Conservation (phyloP, 352 stramenopile genomes). For the Globisporangium rhizosaccharum region DNA sequence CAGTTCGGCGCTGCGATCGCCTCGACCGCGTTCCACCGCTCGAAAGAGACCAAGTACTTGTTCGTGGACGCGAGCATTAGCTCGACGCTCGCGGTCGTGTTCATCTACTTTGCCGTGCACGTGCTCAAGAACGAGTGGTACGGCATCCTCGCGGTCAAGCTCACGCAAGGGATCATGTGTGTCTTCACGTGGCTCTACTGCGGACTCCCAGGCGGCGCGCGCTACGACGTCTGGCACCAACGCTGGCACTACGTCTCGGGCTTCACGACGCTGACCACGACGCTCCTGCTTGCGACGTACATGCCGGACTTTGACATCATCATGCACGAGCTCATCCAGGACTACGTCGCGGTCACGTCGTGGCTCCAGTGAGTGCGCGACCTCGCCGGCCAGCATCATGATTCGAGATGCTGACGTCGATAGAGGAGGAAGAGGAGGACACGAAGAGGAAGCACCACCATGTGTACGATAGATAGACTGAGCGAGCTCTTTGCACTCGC, state of each 20-base stretch:
- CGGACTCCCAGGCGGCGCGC: slow-evolving; percentile 56
- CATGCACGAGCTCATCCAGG: slow-evolving; percentile 66
- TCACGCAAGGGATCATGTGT: slow-evolving; percentile 45
- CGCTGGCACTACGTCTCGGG: slow-evolving; percentile 82
- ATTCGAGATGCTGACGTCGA: neutral
- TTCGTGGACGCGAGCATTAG: slow-evolving; percentile 75
- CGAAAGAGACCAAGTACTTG: slow-evolving; percentile 80
- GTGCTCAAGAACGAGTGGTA: slow-evolving; percentile 72
- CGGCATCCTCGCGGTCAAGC: slow-evolving; percentile 63
- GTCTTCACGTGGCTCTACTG: slow-evolving; percentile 82
- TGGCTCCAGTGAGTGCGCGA: slow-evolving; percentile 29
- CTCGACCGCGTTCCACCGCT: slow-evolving; percentile 76
- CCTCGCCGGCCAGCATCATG: neutral
- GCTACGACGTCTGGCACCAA: slow-evolving; percentile 79
- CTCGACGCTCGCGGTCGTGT: slow-evolving; percentile 61
- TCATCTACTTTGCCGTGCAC: slow-evolving; percentile 61
- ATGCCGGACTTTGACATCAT: slow-evolving; percentile 76
- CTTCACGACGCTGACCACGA: slow-evolving; percentile 67
- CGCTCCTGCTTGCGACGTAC: slow-evolving; percentile 69
- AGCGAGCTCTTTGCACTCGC: no score
- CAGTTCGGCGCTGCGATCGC: slow-evolving; percentile 65
- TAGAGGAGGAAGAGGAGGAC: neutral
- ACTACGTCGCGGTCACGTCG: slow-evolving; percentile 39
- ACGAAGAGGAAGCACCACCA: neutral
- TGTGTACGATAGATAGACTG: neutral